Conservation (phyloP, 2,329 filamentous ascomycete species). For the Calonectria pteridis region DNA sequence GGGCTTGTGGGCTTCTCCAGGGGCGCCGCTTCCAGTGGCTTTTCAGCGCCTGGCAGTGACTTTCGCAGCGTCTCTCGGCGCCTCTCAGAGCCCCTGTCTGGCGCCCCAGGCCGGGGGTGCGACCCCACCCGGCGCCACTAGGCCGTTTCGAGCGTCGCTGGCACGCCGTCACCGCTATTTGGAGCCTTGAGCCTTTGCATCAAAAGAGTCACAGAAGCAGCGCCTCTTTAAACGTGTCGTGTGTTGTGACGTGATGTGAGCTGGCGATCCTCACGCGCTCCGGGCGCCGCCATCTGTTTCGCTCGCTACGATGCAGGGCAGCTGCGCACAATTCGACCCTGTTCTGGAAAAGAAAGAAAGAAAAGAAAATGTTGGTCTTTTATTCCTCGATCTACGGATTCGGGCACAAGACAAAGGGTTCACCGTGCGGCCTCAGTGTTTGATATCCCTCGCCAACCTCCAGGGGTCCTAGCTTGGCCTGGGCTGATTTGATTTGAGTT, state of each 20-base stretch:
- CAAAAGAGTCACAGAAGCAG: slow-evolving; percentile 24
- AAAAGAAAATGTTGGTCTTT: neutral
- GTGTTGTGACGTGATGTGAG: slow-evolving; percentile 21
- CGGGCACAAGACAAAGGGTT: slow-evolving; percentile 5
- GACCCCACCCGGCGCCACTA: slow-evolving; percentile 29
- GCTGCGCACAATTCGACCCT: slow-evolving; percentile 19
- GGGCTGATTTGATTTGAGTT: slow-evolving; percentile 9
- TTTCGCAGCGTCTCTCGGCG: slow-evolving; percentile 17
- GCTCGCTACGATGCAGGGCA: slow-evolving; percentile 35
- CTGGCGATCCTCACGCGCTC: slow-evolving; percentile 18
- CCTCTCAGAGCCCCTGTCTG: slow-evolving; percentile 5
- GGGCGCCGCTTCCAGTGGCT: slow-evolving; percentile 8
- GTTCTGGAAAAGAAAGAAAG: neutral
- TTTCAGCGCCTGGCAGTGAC: neutral
- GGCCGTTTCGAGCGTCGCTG: slow-evolving; percentile 28
- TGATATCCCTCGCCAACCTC: slow-evolving; percentile 10
- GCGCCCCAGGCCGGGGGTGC: slow-evolving; percentile 2
- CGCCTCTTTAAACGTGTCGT: slow-evolving; percentile 10
- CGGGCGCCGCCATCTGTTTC: slow-evolving; percentile 30
- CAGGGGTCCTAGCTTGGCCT: slow-evolving; percentile 7
- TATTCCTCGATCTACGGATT: slow-evolving; percentile 11
- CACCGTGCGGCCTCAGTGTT: slow-evolving; percentile 15
- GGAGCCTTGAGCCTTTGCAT: slow-evolving; percentile 27
- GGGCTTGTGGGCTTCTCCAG: slow-evolving; percentile 2
- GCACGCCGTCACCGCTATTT: slow-evolving; percentile 46